Evolutionary conservation across 179 eudicot genomes (phyloP).

Genomic region (Spinacia oleracea): DNA sequence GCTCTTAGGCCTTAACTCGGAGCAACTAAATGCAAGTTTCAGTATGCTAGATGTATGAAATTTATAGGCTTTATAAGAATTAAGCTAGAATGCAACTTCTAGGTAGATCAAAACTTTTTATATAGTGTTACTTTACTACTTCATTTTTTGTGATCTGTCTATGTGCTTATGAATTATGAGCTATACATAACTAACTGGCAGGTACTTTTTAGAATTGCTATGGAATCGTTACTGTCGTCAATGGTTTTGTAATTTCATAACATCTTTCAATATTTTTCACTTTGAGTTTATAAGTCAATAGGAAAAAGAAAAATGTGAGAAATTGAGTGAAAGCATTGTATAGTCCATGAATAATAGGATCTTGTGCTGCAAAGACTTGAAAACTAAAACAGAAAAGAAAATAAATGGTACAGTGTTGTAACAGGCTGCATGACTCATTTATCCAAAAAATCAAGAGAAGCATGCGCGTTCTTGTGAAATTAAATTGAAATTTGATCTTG

Average conservation of each 20-base stretch:
- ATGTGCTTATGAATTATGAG: background rate
- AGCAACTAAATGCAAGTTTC: too few species aligned
- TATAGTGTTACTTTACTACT: background rate
- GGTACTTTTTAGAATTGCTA: too few species aligned
- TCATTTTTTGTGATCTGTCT: background rate
- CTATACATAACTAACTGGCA: too few species aligned
- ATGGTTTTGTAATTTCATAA: too few species aligned
- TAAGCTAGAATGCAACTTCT: too few species aligned
- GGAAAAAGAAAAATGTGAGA: background rate
- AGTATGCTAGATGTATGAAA: too few species aligned
- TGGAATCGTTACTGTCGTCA: too few species aligned
- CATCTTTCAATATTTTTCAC: too few species aligned
- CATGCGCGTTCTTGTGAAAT: background rate
- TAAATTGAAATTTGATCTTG: background rate
- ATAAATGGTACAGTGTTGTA: conserved; percentile 1
- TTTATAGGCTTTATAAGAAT: too few species aligned
- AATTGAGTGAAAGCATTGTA: background rate
- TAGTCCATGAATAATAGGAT: background rate
- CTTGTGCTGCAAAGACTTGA: background rate
- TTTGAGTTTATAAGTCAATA: too few species aligned
- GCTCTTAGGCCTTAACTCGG: too few species aligned
- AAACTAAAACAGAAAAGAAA: background rate
- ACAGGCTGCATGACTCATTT: conserved; percentile 10
- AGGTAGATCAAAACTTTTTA: background rate
- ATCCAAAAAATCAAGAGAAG: conserved; percentile 19